Conservation (phyloP, 1,284 basidiomycete species). For the Melampsora americana region DNA sequence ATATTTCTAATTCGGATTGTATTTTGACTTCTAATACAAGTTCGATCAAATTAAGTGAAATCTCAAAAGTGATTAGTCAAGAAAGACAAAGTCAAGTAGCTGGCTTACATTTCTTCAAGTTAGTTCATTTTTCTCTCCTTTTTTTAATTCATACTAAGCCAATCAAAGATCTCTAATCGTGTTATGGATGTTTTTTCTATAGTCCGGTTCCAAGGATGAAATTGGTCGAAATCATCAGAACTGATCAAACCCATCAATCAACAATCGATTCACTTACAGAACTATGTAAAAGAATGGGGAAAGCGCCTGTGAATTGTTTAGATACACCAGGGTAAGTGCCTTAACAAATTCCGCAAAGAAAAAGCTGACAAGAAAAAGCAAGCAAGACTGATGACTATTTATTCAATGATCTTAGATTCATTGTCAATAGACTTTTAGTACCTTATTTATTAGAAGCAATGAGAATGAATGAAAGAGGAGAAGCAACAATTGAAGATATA, state of each 20-base stretch:
- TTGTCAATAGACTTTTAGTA: conserved; percentile 59
- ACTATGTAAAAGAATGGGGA: conserved; percentile 59
- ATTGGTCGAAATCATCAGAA: conserved; percentile 61
- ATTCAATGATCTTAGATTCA: conserved; percentile 54
- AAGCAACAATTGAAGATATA: conserved; percentile 61
- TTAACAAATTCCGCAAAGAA: background rate
- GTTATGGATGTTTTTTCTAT: conserved; percentile 25
- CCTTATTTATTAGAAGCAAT: conserved; percentile 56
- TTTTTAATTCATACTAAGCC: no score
- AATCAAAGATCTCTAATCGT: conserved; percentile 20
- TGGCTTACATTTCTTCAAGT: conserved; percentile 62
- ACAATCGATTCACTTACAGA: conserved; percentile 58
- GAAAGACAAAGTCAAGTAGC: conserved; percentile 56
- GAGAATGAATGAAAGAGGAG: conserved; percentile 62
- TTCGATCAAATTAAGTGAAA: conserved; percentile 59
- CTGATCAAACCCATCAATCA: conserved; percentile 57
- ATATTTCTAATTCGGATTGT: conserved; percentile 56
- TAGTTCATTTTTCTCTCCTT: conserved; percentile 46
- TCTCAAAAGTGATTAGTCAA: conserved; percentile 56
- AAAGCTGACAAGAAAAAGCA: background rate
- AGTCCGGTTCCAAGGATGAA: conserved; percentile 60
- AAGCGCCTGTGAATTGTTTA: conserved; percentile 60
- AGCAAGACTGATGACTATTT: background rate
- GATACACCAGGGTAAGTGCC: conserved; percentile 58
- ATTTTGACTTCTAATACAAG: conserved; percentile 63